Conservation (phyloP, 2,329 filamentous ascomycete genomes). For the Aspergillus novofumigatus region DNA sequence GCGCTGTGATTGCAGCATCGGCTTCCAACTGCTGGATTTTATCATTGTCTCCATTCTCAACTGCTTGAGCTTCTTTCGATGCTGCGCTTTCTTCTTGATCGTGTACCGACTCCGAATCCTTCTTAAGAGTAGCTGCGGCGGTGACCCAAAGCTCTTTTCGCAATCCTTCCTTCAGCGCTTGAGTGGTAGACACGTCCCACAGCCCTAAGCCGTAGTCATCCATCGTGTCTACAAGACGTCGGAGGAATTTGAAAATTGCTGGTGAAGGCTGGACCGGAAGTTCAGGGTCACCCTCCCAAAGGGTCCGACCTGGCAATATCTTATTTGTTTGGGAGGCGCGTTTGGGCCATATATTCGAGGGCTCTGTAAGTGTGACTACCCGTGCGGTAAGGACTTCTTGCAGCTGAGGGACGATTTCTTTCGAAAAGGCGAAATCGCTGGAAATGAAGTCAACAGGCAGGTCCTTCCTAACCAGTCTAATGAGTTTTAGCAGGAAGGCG, state of each 20-base stretch:
- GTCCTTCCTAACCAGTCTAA: constrained; percentile 68
- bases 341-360: constrained; percentile 42
- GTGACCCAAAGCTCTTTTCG: constrained; percentile 44
- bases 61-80: constrained; percentile 1
- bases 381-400: constrained; percentile 58
- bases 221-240: constrained; percentile 64
- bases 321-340: constrained; percentile 47
- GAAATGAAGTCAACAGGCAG: constrained; percentile 52
- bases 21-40: neutral
- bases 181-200: constrained; percentile 70
- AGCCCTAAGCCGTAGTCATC: constrained; percentile 67
- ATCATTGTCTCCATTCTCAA: constrained; percentile 4
- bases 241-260: constrained; percentile 66
- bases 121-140: constrained; percentile 16
- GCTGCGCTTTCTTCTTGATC: neutral
- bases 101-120: constrained; percentile 15
- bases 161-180: constrained; percentile 58
- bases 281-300: constrained; percentile 77
- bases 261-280: constrained; percentile 77
- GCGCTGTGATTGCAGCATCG: constrained; percentile 1
- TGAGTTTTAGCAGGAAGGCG: constrained; percentile 64
- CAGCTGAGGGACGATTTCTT: constrained; percentile 59
- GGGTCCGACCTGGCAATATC: constrained; percentile 56
- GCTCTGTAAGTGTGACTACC: constrained; percentile 43
- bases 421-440: constrained; percentile 48